Conservation (phyloP, 179 eudicot genomes). For the Spergularia azorica region DNA sequence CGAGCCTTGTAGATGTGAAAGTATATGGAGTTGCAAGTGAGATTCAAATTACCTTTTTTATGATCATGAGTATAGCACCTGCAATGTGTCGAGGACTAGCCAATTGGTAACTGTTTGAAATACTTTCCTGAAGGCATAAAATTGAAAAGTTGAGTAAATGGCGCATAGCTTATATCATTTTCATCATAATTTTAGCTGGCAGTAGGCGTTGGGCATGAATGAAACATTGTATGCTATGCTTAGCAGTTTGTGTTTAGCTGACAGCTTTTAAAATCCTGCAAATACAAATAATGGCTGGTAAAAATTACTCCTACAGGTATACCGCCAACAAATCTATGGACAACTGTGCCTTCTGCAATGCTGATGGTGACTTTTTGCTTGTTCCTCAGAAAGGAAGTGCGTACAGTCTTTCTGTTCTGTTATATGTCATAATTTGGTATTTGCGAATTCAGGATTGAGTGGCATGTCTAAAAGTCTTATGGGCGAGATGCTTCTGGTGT, state of each 20-base stretch:
- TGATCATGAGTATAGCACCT: neutral
- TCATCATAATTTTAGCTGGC: neutral
- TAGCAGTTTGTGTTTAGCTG: neutral
- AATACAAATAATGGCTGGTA: neutral
- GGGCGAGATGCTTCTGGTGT: neutral
- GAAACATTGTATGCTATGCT: neutral
- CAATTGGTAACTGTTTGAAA: neutral
- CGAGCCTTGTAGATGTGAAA: neutral
- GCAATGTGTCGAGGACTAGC: neutral
- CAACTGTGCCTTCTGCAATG: constrained; percentile 86
- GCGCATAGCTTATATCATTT: neutral
- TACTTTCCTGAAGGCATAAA: neutral
- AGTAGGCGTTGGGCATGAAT: neutral
- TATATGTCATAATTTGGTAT: constrained; percentile 1
- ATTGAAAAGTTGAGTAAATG: neutral
- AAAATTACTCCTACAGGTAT: constrained; percentile 51
- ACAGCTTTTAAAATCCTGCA: too few species aligned
- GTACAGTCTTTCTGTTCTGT: constrained; percentile 27
- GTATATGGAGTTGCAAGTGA: neutral
- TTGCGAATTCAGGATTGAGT: neutral
- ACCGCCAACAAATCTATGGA: constrained; percentile 90
- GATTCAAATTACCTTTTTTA: neutral
- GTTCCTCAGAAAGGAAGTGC: constrained; percentile 97
- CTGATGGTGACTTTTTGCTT: constrained; percentile 95
- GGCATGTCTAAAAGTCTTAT: neutral